A percentile compares a stretch with the other conserved stretches of the same genome.
These are phyloP conservation scores for Staphylotrichum longicolle DNA, from an alignment of 495 filamentous ascomycete species.

Conservation along the genomic window DNA sequence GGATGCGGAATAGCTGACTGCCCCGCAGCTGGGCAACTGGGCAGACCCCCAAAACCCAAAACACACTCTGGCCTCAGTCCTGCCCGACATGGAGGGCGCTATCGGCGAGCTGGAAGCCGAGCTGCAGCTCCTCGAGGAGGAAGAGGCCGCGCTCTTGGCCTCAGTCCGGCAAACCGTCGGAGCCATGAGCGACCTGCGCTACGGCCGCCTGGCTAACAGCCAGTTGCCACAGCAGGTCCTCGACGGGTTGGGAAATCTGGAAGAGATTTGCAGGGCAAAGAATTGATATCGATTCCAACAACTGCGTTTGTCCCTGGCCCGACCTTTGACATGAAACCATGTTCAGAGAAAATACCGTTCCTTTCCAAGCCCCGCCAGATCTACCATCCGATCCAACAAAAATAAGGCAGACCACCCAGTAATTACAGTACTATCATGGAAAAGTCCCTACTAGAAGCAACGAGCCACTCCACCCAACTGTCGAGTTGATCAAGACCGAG, in stretches of 20 bases:
- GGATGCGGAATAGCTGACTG: not conserved
- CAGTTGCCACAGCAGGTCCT: conserved; percentile 59
- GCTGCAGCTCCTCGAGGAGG: conserved; percentile 59
- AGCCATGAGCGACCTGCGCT: conserved; percentile 77
- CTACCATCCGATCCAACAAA: conserved; percentile 9
- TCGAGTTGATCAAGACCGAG: conserved; percentile 22
- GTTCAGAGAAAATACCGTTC: conserved; percentile 1
- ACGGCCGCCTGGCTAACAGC: conserved; percentile 67
- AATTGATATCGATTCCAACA: conserved; percentile 30
- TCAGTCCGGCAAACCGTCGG: conserved; percentile 63
- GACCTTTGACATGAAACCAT: conserved; percentile 1
- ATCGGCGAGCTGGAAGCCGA: conserved; percentile 64
- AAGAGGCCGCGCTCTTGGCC: conserved; percentile 59
- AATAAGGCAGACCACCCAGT: not conserved
- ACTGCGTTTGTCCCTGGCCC: not conserved
- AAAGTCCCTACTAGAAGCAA: conserved; percentile 1
- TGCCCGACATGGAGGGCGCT: conserved; percentile 66
- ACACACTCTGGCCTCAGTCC: conserved; percentile 63
- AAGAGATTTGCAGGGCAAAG: conserved; percentile 58
- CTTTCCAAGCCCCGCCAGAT: not conserved
- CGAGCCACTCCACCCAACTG: not conserved
- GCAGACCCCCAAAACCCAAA: conserved; percentile 41
- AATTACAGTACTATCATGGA: conserved; percentile 20
- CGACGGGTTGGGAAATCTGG: conserved; percentile 60
- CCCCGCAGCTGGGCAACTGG: conserved; percentile 63